phyloP scores from a whole-genome alignment of 1,284 basidiomycete genomes.

The Cutaneotrichosporon sp. region DNA sequence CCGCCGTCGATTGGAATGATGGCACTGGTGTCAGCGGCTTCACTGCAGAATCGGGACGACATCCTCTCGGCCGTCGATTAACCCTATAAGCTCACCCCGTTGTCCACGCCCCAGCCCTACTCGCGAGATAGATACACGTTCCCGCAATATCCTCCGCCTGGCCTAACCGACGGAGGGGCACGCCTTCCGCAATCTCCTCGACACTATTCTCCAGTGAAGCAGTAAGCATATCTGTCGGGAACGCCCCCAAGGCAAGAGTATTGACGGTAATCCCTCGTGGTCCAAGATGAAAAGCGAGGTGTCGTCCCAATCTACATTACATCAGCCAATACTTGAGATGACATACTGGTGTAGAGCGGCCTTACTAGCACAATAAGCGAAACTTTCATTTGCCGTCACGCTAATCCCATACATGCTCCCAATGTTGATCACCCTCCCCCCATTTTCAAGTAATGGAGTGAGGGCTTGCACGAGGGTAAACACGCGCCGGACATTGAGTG shows the following conservation, averaged over 20 bases:
- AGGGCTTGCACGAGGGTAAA: constrained; percentile 12
- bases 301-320: constrained; percentile 20
- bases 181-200: constrained; percentile 54
- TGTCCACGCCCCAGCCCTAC: constrained; percentile 1
- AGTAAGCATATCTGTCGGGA: constrained; percentile 56
- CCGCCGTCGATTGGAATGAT: constrained; percentile 7
- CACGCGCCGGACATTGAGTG: constrained; percentile 17
- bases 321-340: constrained; percentile 16
- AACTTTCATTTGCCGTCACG: constrained; percentile 64
- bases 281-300: constrained; percentile 61
- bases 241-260: constrained; percentile 62
- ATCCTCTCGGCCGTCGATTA: too few relatives aligned
- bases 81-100: too few relatives aligned
- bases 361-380: constrained; percentile 68
- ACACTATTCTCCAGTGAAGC: constrained; percentile 56
- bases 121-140: constrained; percentile 12
- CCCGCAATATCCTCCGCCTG: constrained; percentile 62
- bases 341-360: constrained; percentile 50
- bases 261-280: constrained; percentile 63
- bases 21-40: background rate
- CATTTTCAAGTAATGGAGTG: constrained; percentile 56
- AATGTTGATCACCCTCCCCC: constrained; percentile 63
- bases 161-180: constrained; percentile 60
- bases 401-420: constrained; percentile 63
- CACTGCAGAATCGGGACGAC: background rate